phyloP scores from a whole-genome alignment of 768 basidiomycete genomes.

The Leccinum arenicola region DNA sequence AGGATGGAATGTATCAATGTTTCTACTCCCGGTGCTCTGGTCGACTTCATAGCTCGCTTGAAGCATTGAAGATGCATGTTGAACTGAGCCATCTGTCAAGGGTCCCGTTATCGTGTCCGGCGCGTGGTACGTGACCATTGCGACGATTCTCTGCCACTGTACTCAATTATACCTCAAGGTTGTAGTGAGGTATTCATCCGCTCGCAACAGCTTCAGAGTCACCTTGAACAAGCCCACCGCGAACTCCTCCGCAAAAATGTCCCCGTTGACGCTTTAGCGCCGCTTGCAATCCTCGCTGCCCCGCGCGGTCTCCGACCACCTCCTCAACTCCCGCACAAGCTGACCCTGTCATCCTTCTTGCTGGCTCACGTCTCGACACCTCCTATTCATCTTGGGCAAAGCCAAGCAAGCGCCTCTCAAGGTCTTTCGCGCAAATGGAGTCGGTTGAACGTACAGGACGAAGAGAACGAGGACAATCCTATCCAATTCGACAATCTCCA shows the following conservation, averaged over 20 bases:
- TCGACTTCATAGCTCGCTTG: constrained; percentile 19
- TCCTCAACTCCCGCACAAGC: constrained; percentile 14
- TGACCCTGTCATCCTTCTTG: not conserved
- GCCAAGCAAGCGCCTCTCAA: constrained; percentile 14
- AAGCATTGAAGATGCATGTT: constrained; percentile 23
- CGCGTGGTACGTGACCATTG: constrained; percentile 17
- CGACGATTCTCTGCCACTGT: not conserved
- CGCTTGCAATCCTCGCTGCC: constrained; percentile 17
- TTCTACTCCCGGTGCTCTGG: constrained; percentile 28
- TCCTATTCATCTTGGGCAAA: constrained; percentile 3
- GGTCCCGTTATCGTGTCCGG: constrained; percentile 25
- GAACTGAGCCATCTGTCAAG: constrained; percentile 33
- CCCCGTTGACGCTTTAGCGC: constrained; percentile 15
- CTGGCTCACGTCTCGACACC: constrained; percentile 12
- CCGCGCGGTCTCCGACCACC: constrained; percentile 20
- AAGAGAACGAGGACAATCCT: constrained; percentile 11
- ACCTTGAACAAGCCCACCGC: constrained; percentile 23
- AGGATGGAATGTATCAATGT: constrained; percentile 30
- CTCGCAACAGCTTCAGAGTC: constrained; percentile 21
- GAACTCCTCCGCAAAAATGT: constrained; percentile 16
- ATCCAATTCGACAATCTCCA: constrained; percentile 26
- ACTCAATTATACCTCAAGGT: constrained; percentile 17
- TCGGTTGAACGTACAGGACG: constrained; percentile 25
- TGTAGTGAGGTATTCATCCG: constrained; percentile 27
- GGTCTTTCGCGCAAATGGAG: constrained; percentile 32